phyloP scores from a whole-genome alignment of 2,329 filamentous ascomycete species.

The Colletotrichum cuscutae region DNA sequence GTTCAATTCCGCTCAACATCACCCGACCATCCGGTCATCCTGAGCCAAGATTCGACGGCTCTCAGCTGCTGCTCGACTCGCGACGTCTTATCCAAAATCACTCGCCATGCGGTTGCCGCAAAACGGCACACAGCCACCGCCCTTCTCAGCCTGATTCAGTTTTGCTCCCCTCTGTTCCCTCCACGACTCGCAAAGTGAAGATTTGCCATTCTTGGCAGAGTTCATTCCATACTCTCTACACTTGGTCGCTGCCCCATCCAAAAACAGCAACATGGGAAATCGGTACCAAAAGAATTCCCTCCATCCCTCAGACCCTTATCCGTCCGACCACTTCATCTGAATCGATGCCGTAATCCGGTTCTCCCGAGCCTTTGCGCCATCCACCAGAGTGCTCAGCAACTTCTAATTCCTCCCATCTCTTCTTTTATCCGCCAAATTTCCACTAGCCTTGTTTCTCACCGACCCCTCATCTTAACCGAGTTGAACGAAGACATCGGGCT shows the following conservation, averaged over 20 bases:
- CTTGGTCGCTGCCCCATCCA: not conserved
- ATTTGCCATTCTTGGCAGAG: not conserved
- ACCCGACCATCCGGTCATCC: not conserved
- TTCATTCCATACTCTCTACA: not conserved
- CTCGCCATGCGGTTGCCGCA: not conserved
- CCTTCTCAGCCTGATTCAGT: not conserved
- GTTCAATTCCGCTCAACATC: not conserved
- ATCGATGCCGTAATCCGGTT: not conserved
- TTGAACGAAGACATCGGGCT: not conserved
- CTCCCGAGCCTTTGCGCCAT: not conserved
- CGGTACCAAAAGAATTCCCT: not conserved
- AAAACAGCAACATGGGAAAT: not conserved
- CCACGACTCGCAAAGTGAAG: not conserved
- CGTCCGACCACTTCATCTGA: conserved; percentile 24
- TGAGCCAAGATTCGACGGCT: not conserved
- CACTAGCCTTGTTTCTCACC: too few relatives aligned
- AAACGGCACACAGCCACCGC: not conserved
- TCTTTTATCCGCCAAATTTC: not conserved
- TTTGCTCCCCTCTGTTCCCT: too few relatives aligned
- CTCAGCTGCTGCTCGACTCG: not conserved
- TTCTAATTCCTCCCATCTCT: not conserved
- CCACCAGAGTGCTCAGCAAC: not conserved
- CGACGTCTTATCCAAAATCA: not conserved
- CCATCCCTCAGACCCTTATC: not conserved
- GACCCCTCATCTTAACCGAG: not conserved